These are phyloP conservation scores for Staphylotrichum longicolle DNA, from an alignment of 495 filamentous ascomycete species.

Conservation along the genomic window DNA sequence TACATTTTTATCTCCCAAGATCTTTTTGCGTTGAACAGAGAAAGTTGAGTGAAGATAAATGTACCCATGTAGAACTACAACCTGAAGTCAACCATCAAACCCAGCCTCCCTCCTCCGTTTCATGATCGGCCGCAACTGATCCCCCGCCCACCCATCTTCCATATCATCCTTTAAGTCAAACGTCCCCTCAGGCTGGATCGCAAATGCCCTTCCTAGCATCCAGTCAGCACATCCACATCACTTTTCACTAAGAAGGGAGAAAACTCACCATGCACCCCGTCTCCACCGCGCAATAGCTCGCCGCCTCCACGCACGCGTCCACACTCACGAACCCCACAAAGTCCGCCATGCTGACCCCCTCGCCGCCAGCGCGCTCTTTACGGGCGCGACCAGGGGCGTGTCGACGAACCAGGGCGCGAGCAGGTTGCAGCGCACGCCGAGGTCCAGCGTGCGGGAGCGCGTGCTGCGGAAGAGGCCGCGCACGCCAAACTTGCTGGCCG, in stretches of 20 bases:
- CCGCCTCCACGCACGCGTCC: not conserved
- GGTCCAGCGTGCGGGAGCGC: not conserved
- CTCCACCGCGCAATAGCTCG: not conserved
- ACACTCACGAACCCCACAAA: not conserved
- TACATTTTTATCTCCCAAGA: too few species aligned
- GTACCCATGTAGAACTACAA: too few species aligned
- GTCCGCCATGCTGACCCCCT: not conserved
- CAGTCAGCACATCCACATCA: not conserved
- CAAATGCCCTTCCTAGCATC: not conserved
- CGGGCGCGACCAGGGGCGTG: not conserved
- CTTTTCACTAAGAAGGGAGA: not conserved
- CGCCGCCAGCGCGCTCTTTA: not conserved
- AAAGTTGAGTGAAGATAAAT: too few species aligned
- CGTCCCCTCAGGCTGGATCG: not conserved
- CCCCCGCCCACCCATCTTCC: constrained; percentile 1
- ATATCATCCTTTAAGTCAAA: not conserved
- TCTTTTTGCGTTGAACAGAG: too few species aligned
- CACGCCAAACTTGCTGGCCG: not conserved
- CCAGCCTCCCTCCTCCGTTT: not conserved
- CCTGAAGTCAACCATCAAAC: not conserved
- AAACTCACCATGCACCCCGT: not conserved
- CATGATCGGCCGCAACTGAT: not conserved
- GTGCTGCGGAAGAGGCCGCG: not conserved
- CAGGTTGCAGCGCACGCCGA: not conserved
- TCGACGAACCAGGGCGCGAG: not conserved